Evolutionary conservation across 2,329 filamentous ascomycete species (phyloP).

Genomic region (Claviceps sp.): DNA sequence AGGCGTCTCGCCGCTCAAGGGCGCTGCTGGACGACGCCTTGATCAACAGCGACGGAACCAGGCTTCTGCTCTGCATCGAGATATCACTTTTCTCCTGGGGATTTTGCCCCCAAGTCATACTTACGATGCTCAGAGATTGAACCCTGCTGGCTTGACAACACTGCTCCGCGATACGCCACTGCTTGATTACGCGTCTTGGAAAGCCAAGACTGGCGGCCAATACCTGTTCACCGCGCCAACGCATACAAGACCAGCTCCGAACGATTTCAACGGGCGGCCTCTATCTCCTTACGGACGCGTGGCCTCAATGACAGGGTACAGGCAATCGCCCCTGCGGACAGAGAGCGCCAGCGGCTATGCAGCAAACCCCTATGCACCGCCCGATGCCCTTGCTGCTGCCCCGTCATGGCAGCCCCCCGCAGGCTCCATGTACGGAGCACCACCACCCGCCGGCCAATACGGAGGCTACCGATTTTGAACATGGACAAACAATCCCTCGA

Average conservation of each 20-base stretch:
- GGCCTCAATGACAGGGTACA: slow-evolving; percentile 29
- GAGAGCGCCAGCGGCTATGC: slow-evolving; percentile 21
- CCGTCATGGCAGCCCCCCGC: slow-evolving; percentile 17
- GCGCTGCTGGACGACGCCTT: slow-evolving; percentile 70
- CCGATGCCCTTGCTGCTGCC: slow-evolving; percentile 13
- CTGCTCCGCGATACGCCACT: slow-evolving; percentile 57
- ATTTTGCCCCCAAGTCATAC: slow-evolving; percentile 61
- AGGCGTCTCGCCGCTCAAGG: slow-evolving; percentile 87
- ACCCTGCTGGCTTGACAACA: slow-evolving; percentile 55
- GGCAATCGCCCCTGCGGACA: slow-evolving; percentile 38
- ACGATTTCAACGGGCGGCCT: slow-evolving; percentile 30
- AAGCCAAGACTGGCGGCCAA: slow-evolving; percentile 26
- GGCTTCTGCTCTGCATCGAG: slow-evolving; percentile 57
- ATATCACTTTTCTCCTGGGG: slow-evolving; percentile 50
- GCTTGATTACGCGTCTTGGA: slow-evolving; percentile 46
- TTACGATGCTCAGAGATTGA: slow-evolving; percentile 61
- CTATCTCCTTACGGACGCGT: slow-evolving; percentile 35
- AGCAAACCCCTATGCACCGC: slow-evolving; percentile 17
- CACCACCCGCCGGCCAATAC: slow-evolving; percentile 20
- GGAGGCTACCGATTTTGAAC: slow-evolving; percentile 22
- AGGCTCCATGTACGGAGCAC: slow-evolving; percentile 17
- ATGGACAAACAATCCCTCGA: background rate
- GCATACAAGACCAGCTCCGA: slow-evolving; percentile 28
- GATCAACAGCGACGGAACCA: slow-evolving; percentile 61
- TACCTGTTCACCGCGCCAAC: slow-evolving; percentile 19